Evolutionary conservation across 1,139 yeast genomes (phyloP).

Genomic region (Hanseniaspora uvarum): DNA sequence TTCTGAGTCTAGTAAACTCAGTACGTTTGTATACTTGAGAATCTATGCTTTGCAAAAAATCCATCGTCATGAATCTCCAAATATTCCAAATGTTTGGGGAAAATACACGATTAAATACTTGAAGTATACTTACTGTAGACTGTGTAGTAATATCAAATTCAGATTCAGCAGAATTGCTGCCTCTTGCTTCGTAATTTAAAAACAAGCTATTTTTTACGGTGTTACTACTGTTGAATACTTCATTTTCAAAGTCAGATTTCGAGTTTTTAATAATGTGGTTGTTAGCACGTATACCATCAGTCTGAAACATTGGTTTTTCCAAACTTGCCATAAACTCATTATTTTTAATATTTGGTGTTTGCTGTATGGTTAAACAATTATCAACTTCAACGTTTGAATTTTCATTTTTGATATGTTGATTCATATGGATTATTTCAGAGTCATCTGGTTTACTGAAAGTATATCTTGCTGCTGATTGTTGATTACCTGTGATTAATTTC

Average conservation of each 20-base stretch:
- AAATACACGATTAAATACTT: background rate
- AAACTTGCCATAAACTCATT: background rate
- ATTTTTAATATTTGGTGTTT: no score
- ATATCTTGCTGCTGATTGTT: background rate
- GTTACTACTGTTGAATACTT: background rate
- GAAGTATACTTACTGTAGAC: background rate
- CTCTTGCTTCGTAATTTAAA: background rate
- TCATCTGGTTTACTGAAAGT: background rate
- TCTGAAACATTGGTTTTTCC: background rate
- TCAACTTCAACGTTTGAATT: background rate
- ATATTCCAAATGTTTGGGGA: background rate
- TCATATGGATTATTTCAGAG: background rate
- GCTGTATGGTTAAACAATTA: background rate
- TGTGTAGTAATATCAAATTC: background rate
- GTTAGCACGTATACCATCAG: background rate
- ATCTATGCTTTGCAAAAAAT: constrained; percentile 2
- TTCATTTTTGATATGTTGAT: background rate
- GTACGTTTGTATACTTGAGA: background rate
- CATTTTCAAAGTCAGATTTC: background rate
- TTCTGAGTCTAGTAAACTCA: background rate
- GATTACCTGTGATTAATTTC: background rate
- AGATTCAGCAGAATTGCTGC: background rate
- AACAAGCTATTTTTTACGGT: background rate
- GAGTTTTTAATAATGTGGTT: background rate
- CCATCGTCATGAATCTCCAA: constrained; percentile 6